Evolutionary conservation across 139 green algal genomes (phyloP).

Genomic region (Gonium pectorale): DNA sequence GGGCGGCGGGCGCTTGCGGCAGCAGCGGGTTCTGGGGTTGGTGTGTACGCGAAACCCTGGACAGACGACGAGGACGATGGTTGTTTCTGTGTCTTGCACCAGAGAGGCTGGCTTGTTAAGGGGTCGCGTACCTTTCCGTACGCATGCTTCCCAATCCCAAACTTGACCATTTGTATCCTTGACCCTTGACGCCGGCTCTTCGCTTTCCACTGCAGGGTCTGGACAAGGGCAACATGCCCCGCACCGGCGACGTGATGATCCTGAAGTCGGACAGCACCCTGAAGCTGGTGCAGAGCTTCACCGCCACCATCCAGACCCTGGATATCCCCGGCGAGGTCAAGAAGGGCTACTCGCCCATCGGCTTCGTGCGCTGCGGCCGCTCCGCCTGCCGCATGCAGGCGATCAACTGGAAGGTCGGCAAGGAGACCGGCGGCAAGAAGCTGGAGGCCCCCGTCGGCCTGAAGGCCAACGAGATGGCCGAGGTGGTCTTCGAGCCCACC

Average conservation of each 20-base stretch:
- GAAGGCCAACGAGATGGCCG: constrained; percentile 95
- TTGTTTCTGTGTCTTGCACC: too few species aligned
- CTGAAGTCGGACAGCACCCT: constrained; percentile 90
- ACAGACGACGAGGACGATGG: too few species aligned
- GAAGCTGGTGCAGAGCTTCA: constrained; percentile 87
- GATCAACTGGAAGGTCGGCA: constrained; percentile 95
- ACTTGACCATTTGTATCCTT: too few species aligned
- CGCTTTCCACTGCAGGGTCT: too few species aligned
- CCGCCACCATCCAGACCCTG: constrained; percentile 93
- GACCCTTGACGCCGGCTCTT: too few species aligned
- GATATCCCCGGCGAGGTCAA: constrained; percentile 95
- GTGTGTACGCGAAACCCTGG: too few species aligned
- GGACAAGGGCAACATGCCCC: constrained; percentile 94
- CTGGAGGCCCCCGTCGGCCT: constrained; percentile 85
- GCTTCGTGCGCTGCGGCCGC: constrained; percentile 92
- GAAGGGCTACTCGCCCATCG: constrained; percentile 91
- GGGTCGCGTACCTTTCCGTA: too few species aligned
- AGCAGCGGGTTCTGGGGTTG: too few species aligned
- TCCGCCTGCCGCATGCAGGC: constrained; percentile 86
- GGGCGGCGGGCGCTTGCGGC: too few species aligned
- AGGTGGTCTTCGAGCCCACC: constrained; percentile 88
- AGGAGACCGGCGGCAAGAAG: constrained; percentile 97
- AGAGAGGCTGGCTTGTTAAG: too few species aligned
- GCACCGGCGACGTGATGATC: constrained; percentile 93
- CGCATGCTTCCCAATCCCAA: too few species aligned